Evolutionary conservation across 2,329 filamentous ascomycete species (phyloP), one percentile per base, ranked within the genome.

Genomic region (Pseudogymnoascus sp.): DNA sequence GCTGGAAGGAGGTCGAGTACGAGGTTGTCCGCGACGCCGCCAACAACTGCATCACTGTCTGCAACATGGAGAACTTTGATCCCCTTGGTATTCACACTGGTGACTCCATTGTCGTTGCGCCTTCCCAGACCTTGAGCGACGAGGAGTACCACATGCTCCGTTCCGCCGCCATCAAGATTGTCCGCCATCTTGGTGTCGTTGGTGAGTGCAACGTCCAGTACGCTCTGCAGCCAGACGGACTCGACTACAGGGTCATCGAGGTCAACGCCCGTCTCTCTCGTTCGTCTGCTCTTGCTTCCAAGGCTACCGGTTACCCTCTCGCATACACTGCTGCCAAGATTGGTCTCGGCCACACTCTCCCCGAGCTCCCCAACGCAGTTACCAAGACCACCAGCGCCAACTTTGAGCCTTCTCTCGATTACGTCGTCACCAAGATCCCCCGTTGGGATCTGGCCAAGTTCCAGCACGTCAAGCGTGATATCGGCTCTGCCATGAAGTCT

Each of bases 111-210:
- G 94, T 99, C 65, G 93, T 97, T 63, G 94, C 94, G 39, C 94
- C 94, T 58, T 94, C 89, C 78, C 94, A 99, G 79, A 99, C 94
- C 22, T 81, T 99, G 71, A 96, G 90, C 71, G 94, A 99, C 70
- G 94, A 97, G 80, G 94, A 99, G 77, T 99, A 97, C 75, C 92
- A 99, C 81, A 97, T 99, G 94, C 90, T 99, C 69, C 91, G 94
- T 70, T 91, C 92, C 41, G 92, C 94, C 65, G 91, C 94, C 54
- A 97, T 97, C 81, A 97, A 97, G 82, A 97, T 99, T 71, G 90
- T 99, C 70, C 89, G 94, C 65, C 94, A 99, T 76, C 82, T 99
- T 67, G 93, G 93, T 68, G 94, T 99, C 58, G 93, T 97, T 57
- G 94, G 94, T 75, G 94, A 99, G 79, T 99, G 94, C 78, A 99